Conservation (phyloP, 176 grass and related monocot genomes). For the Poa pratensis region DNA sequence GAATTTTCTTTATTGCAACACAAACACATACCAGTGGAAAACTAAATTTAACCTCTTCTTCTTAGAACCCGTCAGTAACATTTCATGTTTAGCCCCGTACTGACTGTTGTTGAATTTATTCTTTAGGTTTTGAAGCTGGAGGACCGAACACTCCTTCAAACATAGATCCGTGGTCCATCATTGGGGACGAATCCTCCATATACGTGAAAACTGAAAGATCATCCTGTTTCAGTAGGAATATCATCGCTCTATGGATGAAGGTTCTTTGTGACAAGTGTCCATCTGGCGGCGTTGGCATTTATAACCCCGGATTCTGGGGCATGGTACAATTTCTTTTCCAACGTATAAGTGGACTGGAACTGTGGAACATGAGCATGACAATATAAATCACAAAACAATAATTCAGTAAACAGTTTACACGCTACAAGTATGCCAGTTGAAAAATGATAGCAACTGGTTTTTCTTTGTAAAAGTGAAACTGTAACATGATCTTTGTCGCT, state of each 20-base stretch:
- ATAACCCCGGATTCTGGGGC: constrained; percentile 91
- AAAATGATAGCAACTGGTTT: background rate
- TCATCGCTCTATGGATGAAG: constrained; percentile 74
- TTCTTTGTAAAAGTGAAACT: background rate
- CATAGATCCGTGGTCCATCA: constrained; percentile 71
- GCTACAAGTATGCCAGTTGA: background rate
- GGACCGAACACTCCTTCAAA: constrained; percentile 77
- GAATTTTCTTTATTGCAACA: too few relatives aligned
- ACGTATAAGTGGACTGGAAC: background rate
- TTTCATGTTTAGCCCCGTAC: background rate
- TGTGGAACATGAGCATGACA: background rate
- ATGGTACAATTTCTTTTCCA: constrained; percentile 53
- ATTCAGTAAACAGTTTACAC: background rate
- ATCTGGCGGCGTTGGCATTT: constrained; percentile 67
- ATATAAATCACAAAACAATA: background rate
- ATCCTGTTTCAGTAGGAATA: constrained; percentile 65
- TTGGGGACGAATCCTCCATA: constrained; percentile 63
- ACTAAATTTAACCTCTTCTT: background rate
- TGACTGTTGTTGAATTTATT: constrained; percentile 6
- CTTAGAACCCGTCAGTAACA: background rate
- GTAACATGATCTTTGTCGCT: background rate
- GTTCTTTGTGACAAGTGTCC: constrained; percentile 72
- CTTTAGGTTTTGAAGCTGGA: constrained; percentile 88
- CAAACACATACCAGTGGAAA: background rate
- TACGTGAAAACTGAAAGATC: constrained; percentile 58